Percentiles rank a stretch among this genome's conserved stretches.
These are phyloP conservation scores for Starmerella khaoyaiensis DNA, from an alignment of 805 yeast genomes.

Conservation along the genomic window DNA sequence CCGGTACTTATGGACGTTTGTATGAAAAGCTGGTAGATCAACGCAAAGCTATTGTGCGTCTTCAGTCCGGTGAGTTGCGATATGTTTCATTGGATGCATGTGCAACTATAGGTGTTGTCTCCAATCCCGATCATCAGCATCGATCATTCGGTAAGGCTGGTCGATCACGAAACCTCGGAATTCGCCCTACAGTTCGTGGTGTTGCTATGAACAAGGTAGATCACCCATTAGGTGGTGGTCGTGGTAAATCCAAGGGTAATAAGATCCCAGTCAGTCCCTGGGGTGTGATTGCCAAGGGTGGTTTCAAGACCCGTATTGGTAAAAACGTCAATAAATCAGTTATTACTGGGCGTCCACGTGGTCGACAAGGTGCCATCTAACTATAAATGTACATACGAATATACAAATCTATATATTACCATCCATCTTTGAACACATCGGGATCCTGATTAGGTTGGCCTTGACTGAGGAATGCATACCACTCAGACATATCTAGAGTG, in stretches of 20 bases:
- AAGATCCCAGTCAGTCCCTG: constrained; percentile 89
- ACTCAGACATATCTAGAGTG: constrained; percentile 29
- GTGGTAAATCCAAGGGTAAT: constrained; percentile 97
- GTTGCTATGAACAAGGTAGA: constrained; percentile 95
- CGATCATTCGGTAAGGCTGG: constrained; percentile 93
- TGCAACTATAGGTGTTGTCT: constrained; percentile 87
- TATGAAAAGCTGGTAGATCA: constrained; percentile 63
- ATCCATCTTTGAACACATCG: neutral
- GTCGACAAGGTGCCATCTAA: constrained; percentile 30
- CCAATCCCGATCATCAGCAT: constrained; percentile 86
- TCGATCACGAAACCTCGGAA: constrained; percentile 79
- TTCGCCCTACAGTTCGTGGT: constrained; percentile 93
- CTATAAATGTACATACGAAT: neutral
- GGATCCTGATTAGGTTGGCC: no score
- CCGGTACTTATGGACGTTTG: constrained; percentile 87
- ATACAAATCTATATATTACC: neutral
- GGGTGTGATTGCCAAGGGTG: constrained; percentile 87
- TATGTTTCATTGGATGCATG: constrained; percentile 74
- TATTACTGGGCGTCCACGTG: constrained; percentile 86
- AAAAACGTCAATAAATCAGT: constrained; percentile 71
- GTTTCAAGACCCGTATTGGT: constrained; percentile 86
- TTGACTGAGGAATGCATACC: constrained; percentile 28
- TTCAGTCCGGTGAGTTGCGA: constrained; percentile 89
- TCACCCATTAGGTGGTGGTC: constrained; percentile 99
- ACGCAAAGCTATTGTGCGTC: constrained; percentile 60